Evolutionary conservation across 108 stramenopile species (phyloP).

Genomic region (Nannochloropsis gaditana): DNA sequence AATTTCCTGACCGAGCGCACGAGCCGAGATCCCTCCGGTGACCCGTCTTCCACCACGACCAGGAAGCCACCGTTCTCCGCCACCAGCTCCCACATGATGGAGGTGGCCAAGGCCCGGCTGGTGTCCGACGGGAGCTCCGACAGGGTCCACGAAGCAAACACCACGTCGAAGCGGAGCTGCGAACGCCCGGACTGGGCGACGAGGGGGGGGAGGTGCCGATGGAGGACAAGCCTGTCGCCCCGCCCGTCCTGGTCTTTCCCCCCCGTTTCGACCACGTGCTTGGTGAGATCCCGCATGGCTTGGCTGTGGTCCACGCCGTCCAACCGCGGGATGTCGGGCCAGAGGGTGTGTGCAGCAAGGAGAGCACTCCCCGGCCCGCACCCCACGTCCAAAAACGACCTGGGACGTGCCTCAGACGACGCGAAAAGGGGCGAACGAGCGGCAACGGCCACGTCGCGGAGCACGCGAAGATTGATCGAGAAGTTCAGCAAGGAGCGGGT

Average conservation of each 20-base stretch:
- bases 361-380: background rate
- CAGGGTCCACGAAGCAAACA: background rate
- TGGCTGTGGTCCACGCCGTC: background rate
- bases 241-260: background rate
- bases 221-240: background rate
- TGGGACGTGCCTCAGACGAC: background rate
- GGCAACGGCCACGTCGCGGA: conserved; percentile 4
- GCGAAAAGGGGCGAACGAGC: background rate
- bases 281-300: background rate
- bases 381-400: conserved; percentile 15
- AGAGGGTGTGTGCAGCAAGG: background rate
- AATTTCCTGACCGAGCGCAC: background rate
- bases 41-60: background rate
- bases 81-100: conserved; percentile 13
- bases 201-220: background rate
- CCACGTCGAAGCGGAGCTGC: background rate
- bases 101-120: background rate
- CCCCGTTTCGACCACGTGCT: background rate
- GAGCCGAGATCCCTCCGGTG: background rate
- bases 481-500: background rate
- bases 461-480: background rate
- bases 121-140: background rate
- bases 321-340: background rate
- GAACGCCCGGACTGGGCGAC: background rate
- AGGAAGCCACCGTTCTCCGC: background rate